Percentiles rank a stretch among this genome's conserved stretches.
These are phyloP conservation scores for Chalara sp. DNA, from an alignment of 2,329 filamentous ascomycete species.

Conservation along the genomic window DNA sequence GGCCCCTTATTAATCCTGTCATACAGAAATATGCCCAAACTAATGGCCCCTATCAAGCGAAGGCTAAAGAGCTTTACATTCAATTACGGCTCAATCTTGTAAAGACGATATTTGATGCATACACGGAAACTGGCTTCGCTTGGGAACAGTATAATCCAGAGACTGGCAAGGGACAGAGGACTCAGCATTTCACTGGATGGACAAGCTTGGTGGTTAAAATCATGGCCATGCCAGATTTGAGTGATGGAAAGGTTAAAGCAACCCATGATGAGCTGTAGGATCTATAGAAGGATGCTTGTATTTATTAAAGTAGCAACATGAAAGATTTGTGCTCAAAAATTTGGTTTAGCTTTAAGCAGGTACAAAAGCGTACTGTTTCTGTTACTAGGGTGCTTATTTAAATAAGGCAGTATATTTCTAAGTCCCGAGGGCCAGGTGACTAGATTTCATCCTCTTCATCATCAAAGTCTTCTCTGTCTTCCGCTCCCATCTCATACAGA, in stretches of 20 bases:
- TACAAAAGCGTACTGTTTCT: too few species aligned
- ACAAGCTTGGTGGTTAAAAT: constrained; percentile 97
- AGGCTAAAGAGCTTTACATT: constrained; percentile 68
- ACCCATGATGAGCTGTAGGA: constrained; percentile 19
- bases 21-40: constrained; percentile 54
- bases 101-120: constrained; percentile 79
- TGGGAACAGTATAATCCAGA: constrained; percentile 99
- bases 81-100: constrained; percentile 77
- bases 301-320: neutral
- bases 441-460: constrained; percentile 63
- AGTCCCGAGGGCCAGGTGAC: neutral
- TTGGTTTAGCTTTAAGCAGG: neutral
- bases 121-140: constrained; percentile 88
- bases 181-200: constrained; percentile 98
- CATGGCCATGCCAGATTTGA: constrained; percentile 78
- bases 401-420: too few species aligned
- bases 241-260: constrained; percentile 14
- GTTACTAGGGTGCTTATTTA: too few species aligned
- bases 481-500: constrained; percentile 90
- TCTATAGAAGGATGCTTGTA: neutral
- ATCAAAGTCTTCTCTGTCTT: constrained; percentile 96
- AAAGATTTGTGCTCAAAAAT: neutral
- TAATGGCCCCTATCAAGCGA: constrained; percentile 58
- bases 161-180: constrained; percentile 86
- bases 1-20: constrained; percentile 9